These are phyloP conservation scores for Paramecium sonneborni DNA, from an alignment of 73 alveolate genomes.

Conservation along the genomic window DNA sequence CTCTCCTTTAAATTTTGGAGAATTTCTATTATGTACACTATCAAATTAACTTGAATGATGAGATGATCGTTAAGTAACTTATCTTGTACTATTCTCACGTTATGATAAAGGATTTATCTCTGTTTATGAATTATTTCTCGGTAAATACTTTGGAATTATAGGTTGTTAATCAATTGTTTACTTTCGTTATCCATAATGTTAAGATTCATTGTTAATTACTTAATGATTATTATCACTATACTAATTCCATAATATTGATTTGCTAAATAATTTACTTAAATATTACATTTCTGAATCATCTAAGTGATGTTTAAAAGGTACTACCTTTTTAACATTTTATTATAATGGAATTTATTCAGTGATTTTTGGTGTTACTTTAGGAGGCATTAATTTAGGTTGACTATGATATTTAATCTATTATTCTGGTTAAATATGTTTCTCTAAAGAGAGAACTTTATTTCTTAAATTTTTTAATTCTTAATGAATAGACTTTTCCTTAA, in stretches of 20 bases:
- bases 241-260: conserved; percentile 51
- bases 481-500: not conserved
- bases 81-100: not conserved
- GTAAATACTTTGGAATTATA: not conserved
- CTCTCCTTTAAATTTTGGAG: conserved; percentile 40
- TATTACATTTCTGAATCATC: conserved; percentile 50
- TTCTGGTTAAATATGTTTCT: conserved; percentile 1
- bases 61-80: conserved; percentile 40
- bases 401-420: conserved; percentile 27
- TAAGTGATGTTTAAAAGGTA: conserved; percentile 45
- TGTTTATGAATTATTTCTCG: not conserved
- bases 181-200: not conserved
- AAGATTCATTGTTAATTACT: not conserved
- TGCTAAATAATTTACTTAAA: not conserved
- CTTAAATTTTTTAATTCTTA: not conserved
- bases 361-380: conserved; percentile 44
- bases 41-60: not conserved
- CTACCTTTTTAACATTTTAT: not conserved
- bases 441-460: not conserved
- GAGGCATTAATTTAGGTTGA: conserved; percentile 14
- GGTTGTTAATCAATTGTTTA: not conserved
- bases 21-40: not conserved
- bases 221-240: not conserved
- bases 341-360: conserved; percentile 2
- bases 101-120: not conserved